A percentile compares a stretch with the other conserved stretches of the same genome.
These are phyloP conservation scores for Aspergillus fijiensis DNA, from an alignment of 2,329 filamentous ascomycete genomes.

Conservation along the genomic window DNA sequence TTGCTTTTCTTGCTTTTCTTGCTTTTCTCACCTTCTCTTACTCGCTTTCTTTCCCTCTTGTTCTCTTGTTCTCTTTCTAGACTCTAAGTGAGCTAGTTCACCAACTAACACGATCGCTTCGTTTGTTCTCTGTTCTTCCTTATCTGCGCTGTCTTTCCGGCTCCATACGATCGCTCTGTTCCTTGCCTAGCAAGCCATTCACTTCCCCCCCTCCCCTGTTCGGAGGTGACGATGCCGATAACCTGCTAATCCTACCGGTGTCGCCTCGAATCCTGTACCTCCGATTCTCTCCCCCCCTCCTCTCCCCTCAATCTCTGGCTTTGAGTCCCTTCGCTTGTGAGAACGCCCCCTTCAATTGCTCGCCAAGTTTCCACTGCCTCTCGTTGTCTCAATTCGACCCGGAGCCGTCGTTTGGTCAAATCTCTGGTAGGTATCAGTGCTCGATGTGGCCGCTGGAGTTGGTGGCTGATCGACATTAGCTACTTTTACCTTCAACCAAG, in stretches of 20 bases:
- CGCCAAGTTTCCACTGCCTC: neutral
- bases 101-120: neutral
- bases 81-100: neutral
- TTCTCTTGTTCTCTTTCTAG: neutral
- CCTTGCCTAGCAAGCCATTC: slow-evolving; percentile 14
- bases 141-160: neutral
- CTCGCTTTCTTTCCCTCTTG: slow-evolving; percentile 2
- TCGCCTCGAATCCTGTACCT: slow-evolving; percentile 9
- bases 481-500: neutral
- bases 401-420: neutral
- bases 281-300: neutral
- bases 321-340: slow-evolving; percentile 7
- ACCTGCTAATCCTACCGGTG: slow-evolving; percentile 14
- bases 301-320: slow-evolving; percentile 7
- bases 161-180: slow-evolving; percentile 1
- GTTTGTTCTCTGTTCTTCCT: neutral
- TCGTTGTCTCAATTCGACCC: neutral
- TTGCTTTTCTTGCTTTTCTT: slow-evolving; percentile 16
- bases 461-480: slow-evolving; percentile 16
- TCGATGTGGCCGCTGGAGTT: neutral
- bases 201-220: slow-evolving; percentile 14
- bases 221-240: slow-evolving; percentile 14
- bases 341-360: slow-evolving; percentile 3
- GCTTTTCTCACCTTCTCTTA: slow-evolving; percentile 18
- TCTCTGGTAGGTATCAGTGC: slow-evolving; percentile 8